phyloP scores from a whole-genome alignment of 2,329 filamentous ascomycete genomes.

The Monilinia aucupariae region DNA sequence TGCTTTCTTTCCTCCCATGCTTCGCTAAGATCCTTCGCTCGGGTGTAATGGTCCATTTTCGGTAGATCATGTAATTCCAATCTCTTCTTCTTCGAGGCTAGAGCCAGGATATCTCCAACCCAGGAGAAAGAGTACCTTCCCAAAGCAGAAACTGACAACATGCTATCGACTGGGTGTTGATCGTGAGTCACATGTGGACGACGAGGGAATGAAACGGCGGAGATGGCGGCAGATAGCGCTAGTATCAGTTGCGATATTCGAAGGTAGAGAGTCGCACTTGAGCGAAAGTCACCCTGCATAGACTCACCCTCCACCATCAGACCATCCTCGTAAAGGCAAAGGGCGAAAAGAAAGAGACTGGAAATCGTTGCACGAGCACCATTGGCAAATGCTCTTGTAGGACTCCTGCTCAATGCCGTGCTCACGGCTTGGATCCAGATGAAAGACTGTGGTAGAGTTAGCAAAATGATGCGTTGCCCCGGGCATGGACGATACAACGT shows the following conservation, averaged over 20 bases:
- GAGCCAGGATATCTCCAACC: conserved; percentile 49
- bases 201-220: conserved; percentile 55
- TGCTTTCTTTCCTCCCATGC: conserved; percentile 47
- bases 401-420: conserved; percentile 45
- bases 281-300: conserved; percentile 15
- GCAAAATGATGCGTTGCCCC: conserved; percentile 6
- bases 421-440: conserved; percentile 48
- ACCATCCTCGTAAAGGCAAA: conserved; percentile 44
- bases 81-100: conserved; percentile 52
- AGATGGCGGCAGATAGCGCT: conserved; percentile 42
- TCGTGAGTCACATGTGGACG: conserved; percentile 61
- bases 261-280: conserved; percentile 39
- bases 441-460: conserved; percentile 40
- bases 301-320: conserved; percentile 34
- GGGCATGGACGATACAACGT: conserved; percentile 38
- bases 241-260: conserved; percentile 45
- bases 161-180: conserved; percentile 55
- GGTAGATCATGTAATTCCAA: conserved; percentile 60
- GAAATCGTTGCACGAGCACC: conserved; percentile 50
- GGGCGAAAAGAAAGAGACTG: conserved; percentile 40
- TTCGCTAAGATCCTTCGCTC: conserved; percentile 45
- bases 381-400: conserved; percentile 48
- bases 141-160: conserved; percentile 56
- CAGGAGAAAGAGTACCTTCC: conserved; percentile 62
- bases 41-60: conserved; percentile 50